Base-by-base conservation (phyloP, 208 protist genomes). In the Zelonia costaricensis region DNA sequence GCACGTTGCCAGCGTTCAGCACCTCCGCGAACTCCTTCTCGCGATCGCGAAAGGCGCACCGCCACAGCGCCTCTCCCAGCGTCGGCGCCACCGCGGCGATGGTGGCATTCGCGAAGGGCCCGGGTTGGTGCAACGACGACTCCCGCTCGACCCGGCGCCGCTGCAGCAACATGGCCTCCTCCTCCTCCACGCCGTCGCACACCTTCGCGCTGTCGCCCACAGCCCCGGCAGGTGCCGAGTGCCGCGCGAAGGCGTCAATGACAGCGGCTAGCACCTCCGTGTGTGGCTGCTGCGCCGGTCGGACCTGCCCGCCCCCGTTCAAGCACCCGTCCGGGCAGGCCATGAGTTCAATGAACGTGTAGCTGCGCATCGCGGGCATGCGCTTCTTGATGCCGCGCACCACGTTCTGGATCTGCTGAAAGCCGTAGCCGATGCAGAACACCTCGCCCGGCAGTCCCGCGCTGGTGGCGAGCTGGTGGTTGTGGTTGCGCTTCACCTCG, bases 361-460 rank as follows among this genome's bases (percentile, higher is more conserved):
- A 86, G 4, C 42, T 40, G 31, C 72, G 56, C 45, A 83, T 67
- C 4, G 79, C 54, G 3, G 80, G 58, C 35, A 75, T 68, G 18
- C 75, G 71, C 45, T 74, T 86, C 67, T 98, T 98, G 23, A 99
- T 48, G 16, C 89, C 92, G 15, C 97, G 90, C 22, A 99, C 91
- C 9, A 98, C 60, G 78, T 98, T 99, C 78, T 99, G 97, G 59
- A 99, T 99, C 74, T 99, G 98, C 45, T 98, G 87, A 48, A 99
- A 99, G 23, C 98, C 98, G 69, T 99, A 98, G 8, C 95, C 97
- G 12, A 93, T 62, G 13, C 93, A 98, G 48, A 83, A 85, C 1
- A 74, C 65, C 42, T 85, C 69, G 7, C 44, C 47, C 4, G 82
- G 74, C 40, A 86, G 75, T 2, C 15, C 56, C 5, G 62, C 44